Conservation (phyloP, 768 basidiomycete genomes). For the Tulasnella sp. region DNA sequence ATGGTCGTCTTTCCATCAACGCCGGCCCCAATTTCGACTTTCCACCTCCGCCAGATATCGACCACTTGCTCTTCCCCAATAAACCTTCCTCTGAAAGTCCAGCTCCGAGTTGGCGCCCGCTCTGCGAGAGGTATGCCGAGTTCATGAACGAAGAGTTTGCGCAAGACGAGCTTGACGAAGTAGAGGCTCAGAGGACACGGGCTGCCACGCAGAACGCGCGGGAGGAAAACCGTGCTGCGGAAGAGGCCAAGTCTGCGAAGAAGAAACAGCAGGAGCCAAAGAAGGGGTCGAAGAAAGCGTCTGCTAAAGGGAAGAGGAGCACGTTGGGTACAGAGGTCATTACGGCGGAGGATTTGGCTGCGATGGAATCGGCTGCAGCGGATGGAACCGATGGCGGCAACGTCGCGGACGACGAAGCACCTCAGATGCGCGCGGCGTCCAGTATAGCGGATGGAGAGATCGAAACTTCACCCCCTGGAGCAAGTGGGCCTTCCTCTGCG, state of each 20-base stretch:
- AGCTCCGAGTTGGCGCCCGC: slow-evolving; percentile 60
- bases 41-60: slow-evolving; percentile 72
- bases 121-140: slow-evolving; percentile 76
- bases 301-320: slow-evolving; percentile 6
- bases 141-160: slow-evolving; percentile 77
- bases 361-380: not conserved
- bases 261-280: slow-evolving; percentile 1
- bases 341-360: not conserved
- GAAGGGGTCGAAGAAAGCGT: slow-evolving; percentile 1
- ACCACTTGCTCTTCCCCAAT: slow-evolving; percentile 45
- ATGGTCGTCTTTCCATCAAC: slow-evolving; percentile 75
- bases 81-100: slow-evolving; percentile 23
- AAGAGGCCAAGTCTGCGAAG: slow-evolving; percentile 21
- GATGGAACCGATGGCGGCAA: not conserved
- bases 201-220: not conserved
- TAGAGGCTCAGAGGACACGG: slow-evolving; percentile 37
- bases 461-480: not conserved
- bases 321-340: not conserved
- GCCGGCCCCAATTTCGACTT: slow-evolving; percentile 81
- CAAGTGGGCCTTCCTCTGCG: not conserved
- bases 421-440: not conserved
- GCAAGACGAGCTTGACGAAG: slow-evolving; percentile 70
- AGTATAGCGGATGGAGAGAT: not conserved
- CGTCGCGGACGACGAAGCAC: not conserved
- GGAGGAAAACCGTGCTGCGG: slow-evolving; percentile 24